phyloP scores from a whole-genome alignment of 768 basidiomycete species.

The Lentinula edodes region DNA sequence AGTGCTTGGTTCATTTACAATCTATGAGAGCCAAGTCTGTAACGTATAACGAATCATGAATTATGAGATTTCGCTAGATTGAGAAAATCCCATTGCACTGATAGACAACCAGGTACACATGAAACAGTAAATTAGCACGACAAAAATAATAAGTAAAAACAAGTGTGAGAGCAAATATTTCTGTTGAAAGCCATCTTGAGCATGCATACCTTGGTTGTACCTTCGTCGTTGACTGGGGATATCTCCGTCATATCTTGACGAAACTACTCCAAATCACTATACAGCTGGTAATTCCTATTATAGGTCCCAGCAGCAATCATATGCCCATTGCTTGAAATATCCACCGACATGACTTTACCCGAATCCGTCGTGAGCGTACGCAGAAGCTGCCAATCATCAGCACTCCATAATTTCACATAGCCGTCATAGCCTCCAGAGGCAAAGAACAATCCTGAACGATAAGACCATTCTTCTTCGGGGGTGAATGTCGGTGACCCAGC shows the following conservation, averaged over 20 bases:
- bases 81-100: not conserved
- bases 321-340: constrained; percentile 78
- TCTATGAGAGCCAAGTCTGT: constrained; percentile 10
- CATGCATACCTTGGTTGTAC: no score
- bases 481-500: constrained; percentile 18
- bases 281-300: constrained; percentile 92
- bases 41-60: no score
- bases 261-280: constrained; percentile 26
- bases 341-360: constrained; percentile 99
- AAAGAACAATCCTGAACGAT: constrained; percentile 87
- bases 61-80: no score
- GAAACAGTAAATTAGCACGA: not conserved
- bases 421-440: constrained; percentile 94
- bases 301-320: constrained; percentile 88
- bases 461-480: constrained; percentile 65
- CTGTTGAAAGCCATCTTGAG: constrained; percentile 23
- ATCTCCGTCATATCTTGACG: no score
- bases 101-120: not conserved
- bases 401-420: constrained; percentile 92
- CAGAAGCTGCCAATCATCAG: constrained; percentile 95
- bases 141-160: not conserved
- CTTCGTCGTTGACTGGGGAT: no score
- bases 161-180: not conserved
- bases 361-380: constrained; percentile 87
- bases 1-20: constrained; percentile 26